A percentile compares a stretch with the other conserved stretches of the same genome.
phyloP scores from a whole-genome alignment of 169 alveolate species.

The Hepatocystis sp. region DNA sequence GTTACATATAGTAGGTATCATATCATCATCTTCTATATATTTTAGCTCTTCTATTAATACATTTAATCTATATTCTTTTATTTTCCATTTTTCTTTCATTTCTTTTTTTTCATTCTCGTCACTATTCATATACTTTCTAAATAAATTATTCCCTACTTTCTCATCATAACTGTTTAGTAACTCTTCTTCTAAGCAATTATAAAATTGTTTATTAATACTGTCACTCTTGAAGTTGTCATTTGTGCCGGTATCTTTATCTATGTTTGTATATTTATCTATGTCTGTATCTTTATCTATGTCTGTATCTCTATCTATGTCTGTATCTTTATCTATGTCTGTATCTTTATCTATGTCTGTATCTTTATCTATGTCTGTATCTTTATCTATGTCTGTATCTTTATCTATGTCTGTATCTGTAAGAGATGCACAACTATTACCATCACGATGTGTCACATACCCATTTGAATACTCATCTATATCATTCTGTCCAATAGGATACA shows the following conservation, averaged over 20 bases:
- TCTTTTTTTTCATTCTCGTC: constrained; percentile 18
- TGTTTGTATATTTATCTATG: not conserved
- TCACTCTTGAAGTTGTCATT: not conserved
- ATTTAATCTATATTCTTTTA: constrained; percentile 59
- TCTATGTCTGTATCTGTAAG: not conserved
- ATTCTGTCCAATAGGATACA: constrained; percentile 4
- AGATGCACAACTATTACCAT: no score
- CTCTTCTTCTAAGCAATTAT: constrained; percentile 44
- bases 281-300: not conserved
- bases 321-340: not conserved
- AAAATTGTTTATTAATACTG: constrained; percentile 26
- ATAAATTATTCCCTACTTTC: not conserved
- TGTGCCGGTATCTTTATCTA: not conserved
- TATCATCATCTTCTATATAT: constrained; percentile 46
- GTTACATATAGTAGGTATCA: constrained; percentile 53
- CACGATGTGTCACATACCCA: no score
- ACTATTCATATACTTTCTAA: constrained; percentile 26
- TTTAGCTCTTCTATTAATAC: constrained; percentile 38
- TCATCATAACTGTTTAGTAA: constrained; percentile 9
- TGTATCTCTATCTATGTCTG: not conserved
- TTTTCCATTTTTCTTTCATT: constrained; percentile 73
- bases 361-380: not conserved
- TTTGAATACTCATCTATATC: constrained; percentile 3
- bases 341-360: not conserved
- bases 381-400: not conserved